Evolutionary conservation across 73 alveolate species (phyloP), one percentile per base, ranked within the genome.

Genomic region (Paramecium primaurelia): DNA sequence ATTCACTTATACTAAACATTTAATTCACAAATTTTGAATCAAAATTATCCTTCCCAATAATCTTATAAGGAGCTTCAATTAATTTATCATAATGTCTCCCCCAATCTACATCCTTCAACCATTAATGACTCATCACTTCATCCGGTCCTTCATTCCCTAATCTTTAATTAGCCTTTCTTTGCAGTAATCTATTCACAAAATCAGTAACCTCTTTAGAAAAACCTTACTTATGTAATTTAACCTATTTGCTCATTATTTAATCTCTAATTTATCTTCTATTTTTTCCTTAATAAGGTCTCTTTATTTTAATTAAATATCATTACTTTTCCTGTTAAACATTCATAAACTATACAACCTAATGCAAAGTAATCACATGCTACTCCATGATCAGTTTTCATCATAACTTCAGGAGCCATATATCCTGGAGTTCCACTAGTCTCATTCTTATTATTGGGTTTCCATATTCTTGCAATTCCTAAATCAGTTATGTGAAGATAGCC

Each of bases 401-500:
- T 93, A 9, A 97, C 93, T 93, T 97, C 99, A 2, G 99, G 99
- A 0, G 99, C 98, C 97, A 97, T 84, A 58, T 95, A 95, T 40
- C 98, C 98, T 11, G 98, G 98, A 45, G 98, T 95, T 34, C 98
- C 99, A 3, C 98, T 95, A 0, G 99, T 97, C 71, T 97, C 99
- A 51, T 95, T 92, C 12, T 83, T 86, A 92, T 97, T 96, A 49
- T 97, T 97, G 75, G 95, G 95, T 45, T 93, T 71, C 95, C 97
- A 95, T 28, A 95, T 85, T 86, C 96, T 95, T 16, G 99, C 95
- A 32, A 97, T 97, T 2, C 99, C 99, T 86, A 97, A 92, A 92
- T 97, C 99, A 58, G 98, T 96, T 28, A 97, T 77, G 68, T 95
- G 95, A 14, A 97, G 83, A 88, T 97, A 97, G 18, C 99, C 98